A percentile compares a stretch with the other conserved stretches of the same genome.
phyloP scores from a whole-genome alignment of 352 stramenopile species.

The Elongisporangium undulatum region DNA sequence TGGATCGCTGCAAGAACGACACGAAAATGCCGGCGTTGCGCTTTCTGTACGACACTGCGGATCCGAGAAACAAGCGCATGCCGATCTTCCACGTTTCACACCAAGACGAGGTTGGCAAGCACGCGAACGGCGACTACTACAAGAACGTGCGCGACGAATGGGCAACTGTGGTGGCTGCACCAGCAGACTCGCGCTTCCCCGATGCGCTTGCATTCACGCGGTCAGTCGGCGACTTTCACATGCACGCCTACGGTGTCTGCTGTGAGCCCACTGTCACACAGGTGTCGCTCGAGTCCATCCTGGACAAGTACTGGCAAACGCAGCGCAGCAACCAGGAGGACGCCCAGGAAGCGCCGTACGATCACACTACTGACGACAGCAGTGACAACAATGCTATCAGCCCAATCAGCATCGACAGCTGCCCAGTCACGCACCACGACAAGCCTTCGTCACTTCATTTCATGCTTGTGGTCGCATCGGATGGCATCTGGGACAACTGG shows the following conservation, averaged over 20 bases:
- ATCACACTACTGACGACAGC: constrained; percentile 15
- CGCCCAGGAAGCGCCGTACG: constrained; percentile 6
- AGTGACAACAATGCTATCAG: background rate
- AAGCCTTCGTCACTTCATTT: constrained; percentile 19
- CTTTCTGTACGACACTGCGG: constrained; percentile 80
- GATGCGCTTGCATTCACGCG: constrained; percentile 87
- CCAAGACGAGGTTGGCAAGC: constrained; percentile 30
- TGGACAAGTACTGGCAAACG: constrained; percentile 4
- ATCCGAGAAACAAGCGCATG: constrained; percentile 24
- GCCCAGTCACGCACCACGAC: background rate
- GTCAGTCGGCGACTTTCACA: constrained; percentile 85
- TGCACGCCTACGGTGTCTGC: constrained; percentile 81
- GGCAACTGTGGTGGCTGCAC: constrained; percentile 80
- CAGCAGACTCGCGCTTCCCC: constrained; percentile 52
- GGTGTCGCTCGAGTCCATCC: constrained; percentile 36
- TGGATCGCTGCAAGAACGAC: constrained; percentile 21
- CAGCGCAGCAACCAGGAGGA: constrained; percentile 20
- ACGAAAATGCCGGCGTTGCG: constrained; percentile 49
- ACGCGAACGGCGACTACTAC: constrained; percentile 65
- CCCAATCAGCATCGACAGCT: background rate
- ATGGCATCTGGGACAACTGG: constrained; percentile 90
- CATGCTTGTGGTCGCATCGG: constrained; percentile 65
- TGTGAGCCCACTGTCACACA: constrained; percentile 56
- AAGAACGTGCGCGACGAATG: constrained; percentile 93
- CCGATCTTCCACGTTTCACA: constrained; percentile 33